Percentiles rank a stretch among this genome's conserved stretches.
Conservation (phyloP, 2,329 filamentous ascomycete species). For the Pseudocercospora fijiensis region DNA sequence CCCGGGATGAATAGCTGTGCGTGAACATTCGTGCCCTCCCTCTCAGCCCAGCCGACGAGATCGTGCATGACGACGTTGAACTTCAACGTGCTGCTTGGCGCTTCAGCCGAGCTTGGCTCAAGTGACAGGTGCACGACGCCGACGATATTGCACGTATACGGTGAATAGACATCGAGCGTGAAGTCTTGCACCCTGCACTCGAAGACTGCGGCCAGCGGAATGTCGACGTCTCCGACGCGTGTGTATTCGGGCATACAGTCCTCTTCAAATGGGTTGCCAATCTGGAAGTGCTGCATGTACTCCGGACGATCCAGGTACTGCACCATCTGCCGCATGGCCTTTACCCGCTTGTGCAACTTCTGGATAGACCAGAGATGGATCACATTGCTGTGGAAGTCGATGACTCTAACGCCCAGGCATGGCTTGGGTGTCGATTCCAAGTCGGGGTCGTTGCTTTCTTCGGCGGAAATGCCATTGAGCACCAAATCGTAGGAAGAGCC, state of each 20-base stretch:
- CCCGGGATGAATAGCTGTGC: slow-evolving; percentile 95
- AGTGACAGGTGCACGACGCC: slow-evolving; percentile 88
- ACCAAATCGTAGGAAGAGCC: slow-evolving; percentile 97
- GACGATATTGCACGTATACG: slow-evolving; percentile 85
- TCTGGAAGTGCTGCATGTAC: slow-evolving; percentile 86
- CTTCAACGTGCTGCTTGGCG: slow-evolving; percentile 87
- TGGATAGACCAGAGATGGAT: slow-evolving; percentile 93
- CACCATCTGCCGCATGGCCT: slow-evolving; percentile 93
- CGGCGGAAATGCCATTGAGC: slow-evolving; percentile 80
- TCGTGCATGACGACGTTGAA: slow-evolving; percentile 99
- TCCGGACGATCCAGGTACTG: slow-evolving; percentile 95
- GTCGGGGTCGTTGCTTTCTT: slow-evolving; percentile 68
- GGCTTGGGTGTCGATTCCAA: slow-evolving; percentile 82
- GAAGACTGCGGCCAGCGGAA: slow-evolving; percentile 89
- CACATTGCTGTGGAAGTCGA: slow-evolving; percentile 83
- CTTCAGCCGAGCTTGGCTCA: slow-evolving; percentile 89
- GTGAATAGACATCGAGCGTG: slow-evolving; percentile 82
- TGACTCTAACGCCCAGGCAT: slow-evolving; percentile 83
- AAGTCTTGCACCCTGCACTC: slow-evolving; percentile 95
- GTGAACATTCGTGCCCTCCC: slow-evolving; percentile 93
- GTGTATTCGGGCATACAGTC: slow-evolving; percentile 89
- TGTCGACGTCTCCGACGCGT: slow-evolving; percentile 86
- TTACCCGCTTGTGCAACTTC: slow-evolving; percentile 82
- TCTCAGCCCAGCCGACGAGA: slow-evolving; percentile 88
- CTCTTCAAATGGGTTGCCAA: slow-evolving; percentile 89